Evolutionary conservation across 2,329 filamentous ascomycete species (phyloP), one percentile per base, ranked within the genome.

Genomic region (Bipolaris zeicola): DNA sequence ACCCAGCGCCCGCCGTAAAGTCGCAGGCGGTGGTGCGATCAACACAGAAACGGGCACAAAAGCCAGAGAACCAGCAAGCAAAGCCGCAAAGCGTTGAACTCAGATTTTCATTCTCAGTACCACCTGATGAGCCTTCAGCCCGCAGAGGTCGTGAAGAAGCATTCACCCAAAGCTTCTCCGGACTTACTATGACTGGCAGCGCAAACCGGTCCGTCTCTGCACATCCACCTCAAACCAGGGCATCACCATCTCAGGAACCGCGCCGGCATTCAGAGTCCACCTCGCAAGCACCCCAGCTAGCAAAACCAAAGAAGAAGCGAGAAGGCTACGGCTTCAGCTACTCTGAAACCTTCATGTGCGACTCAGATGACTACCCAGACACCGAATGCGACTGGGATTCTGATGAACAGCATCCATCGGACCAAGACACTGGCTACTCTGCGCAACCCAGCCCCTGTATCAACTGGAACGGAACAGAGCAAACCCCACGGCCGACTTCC

Each of bases 271-370:
- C 37, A 3, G 47, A 37, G n/a, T 33, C 52, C 11, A 44, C 42
- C 20, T 31, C 31, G 22, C 31, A 39, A 36, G 42, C 11, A 45
- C 66, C 50, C 4, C 33, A 18, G 34, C 47, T 68, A 14, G 48
- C 52, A 14, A 61, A 62, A n/a, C 66, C 64, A 5, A 54, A 52
- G 6, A 63, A 57, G 20, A 65, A 67, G 31, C 57, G 60, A 13
- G 64, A 65, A 47, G 67, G 67, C 2, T 68, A 67, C 36, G 68
- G 68, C 5, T 67, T 69, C 50, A 67, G 64, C 39, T 71, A 66
- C 41, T 60, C 62, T 0, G 67, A 69, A 20, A 58, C 60, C 7
- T 50, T 64, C 16, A 64, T 62, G 52, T 61, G 52, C 26, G 64
- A 67, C n/a, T 66, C 65, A 3, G 62, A 68, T 20, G 65, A 67